Percentiles rank a stretch among this genome's conserved stretches.
phyloP scores from a whole-genome alignment of 202 grass and related monocot genomes.

The Setaria italica region DNA sequence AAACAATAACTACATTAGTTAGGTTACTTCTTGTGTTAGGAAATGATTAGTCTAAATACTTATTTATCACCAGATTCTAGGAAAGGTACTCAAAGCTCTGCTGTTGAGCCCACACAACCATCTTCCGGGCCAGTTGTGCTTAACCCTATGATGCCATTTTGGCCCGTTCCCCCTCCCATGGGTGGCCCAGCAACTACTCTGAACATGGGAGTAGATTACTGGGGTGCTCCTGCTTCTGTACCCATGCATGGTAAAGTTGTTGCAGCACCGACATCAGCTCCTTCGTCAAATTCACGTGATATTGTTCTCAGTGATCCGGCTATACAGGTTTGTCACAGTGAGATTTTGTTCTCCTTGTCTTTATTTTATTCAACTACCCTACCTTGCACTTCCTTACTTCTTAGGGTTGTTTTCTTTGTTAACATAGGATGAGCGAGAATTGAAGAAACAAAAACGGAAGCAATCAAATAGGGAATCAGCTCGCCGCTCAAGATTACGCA shows the following conservation, averaged over 20 bases:
- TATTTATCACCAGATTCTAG: slow-evolving; percentile 48
- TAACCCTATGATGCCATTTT: slow-evolving; percentile 72
- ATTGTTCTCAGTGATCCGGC: slow-evolving; percentile 55
- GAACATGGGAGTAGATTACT: slow-evolving; percentile 59
- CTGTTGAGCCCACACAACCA: slow-evolving; percentile 47
- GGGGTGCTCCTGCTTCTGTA: slow-evolving; percentile 59
- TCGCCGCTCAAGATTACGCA: slow-evolving; percentile 67
- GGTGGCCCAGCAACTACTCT: slow-evolving; percentile 53
- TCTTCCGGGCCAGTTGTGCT: slow-evolving; percentile 59
- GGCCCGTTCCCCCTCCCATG: slow-evolving; percentile 57
- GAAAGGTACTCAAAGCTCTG: slow-evolving; percentile 51
- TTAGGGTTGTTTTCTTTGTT: background rate
- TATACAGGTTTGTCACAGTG: slow-evolving; percentile 52
- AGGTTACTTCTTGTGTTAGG: slow-evolving; percentile 2
- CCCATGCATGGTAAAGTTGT: slow-evolving; percentile 58
- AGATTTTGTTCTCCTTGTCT: slow-evolving; percentile 35
- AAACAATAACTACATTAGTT: slow-evolving; percentile 17
- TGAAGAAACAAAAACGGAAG: slow-evolving; percentile 67
- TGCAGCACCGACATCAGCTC: slow-evolving; percentile 46
- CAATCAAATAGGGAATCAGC: slow-evolving; percentile 78
- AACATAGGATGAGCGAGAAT: slow-evolving; percentile 62
- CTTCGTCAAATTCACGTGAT: slow-evolving; percentile 61
- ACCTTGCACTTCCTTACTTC: slow-evolving; percentile 10
- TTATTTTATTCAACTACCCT: slow-evolving; percentile 30
- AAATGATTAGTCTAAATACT: slow-evolving; percentile 32